Evolutionary conservation across 164 flowering plant genomes (phyloP).

Genomic region (Cinnamomum micranthum): DNA sequence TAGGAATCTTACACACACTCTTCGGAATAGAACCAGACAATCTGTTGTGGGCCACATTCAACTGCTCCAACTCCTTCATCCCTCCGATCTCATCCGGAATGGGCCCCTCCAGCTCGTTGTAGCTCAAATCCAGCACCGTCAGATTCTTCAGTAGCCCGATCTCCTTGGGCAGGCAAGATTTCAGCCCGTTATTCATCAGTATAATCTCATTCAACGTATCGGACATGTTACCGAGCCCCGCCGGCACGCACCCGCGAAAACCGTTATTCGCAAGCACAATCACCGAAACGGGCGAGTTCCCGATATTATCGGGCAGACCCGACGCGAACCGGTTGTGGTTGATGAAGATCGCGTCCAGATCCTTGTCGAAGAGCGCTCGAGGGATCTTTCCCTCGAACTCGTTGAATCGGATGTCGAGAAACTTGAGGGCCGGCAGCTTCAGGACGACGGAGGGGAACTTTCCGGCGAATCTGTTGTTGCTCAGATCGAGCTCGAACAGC

Average conservation of each 20-base stretch:
- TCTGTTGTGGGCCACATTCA: conserved; percentile 84
- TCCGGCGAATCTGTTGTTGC: conserved; percentile 70
- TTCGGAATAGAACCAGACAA: conserved; percentile 62
- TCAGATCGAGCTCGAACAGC: conserved; percentile 59
- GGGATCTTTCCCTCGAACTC: conserved; percentile 88
- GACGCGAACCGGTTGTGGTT: conserved; percentile 72
- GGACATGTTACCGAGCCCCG: conserved; percentile 75
- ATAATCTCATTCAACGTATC: conserved; percentile 67
- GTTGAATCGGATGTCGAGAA: conserved; percentile 67
- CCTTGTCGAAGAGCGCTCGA: conserved; percentile 58
- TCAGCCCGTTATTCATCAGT: conserved; percentile 61
- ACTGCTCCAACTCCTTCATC: conserved; percentile 67
- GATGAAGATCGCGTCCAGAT: conserved; percentile 83
- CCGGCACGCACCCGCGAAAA: conserved; percentile 77
- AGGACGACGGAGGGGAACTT: conserved; percentile 55
- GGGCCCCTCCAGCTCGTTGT: conserved; percentile 64
- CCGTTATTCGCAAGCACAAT: conserved; percentile 79
- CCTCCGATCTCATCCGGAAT: conserved; percentile 62
- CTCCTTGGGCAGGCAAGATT: conserved; percentile 72
- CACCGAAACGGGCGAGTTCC: conserved; percentile 89
- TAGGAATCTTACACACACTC: conserved; percentile 67
- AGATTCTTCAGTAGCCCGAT: conserved; percentile 63
- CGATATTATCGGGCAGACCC: conserved; percentile 73
- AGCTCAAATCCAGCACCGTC: conserved; percentile 80
- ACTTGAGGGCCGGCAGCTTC: conserved; percentile 40